Percentiles rank a stretch among this genome's conserved stretches.
Evolutionary conservation across 2,329 filamentous ascomycete genomes (phyloP).

Genomic region (Colletotrichum tropicale): DNA sequence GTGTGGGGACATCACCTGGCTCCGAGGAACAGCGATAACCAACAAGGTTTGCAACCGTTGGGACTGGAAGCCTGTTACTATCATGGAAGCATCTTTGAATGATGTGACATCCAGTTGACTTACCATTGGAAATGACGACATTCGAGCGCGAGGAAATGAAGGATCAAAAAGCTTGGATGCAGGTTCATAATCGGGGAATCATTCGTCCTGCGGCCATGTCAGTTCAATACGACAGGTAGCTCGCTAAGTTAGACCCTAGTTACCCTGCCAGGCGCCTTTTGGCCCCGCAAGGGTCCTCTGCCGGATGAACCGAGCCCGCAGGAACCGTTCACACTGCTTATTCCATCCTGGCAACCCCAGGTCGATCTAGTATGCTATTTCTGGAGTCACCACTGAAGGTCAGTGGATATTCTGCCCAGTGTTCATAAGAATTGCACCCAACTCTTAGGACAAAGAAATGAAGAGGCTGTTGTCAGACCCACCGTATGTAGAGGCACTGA

Average conservation of each 20-base stretch:
- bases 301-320: not conserved
- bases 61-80: too few species aligned
- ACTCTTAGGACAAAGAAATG: rapidly evolving
- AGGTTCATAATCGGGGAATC: not conserved
- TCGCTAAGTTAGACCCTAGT: not conserved
- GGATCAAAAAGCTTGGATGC: not conserved
- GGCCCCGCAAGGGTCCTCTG: not conserved
- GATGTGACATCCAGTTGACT: too few species aligned
- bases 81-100: too few species aligned
- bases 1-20: too few species aligned
- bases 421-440: not conserved
- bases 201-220: not conserved
- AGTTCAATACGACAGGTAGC: not conserved
- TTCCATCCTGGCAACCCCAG: not conserved
- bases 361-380: not conserved
- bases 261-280: not conserved
- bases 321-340: not conserved
- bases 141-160: rapidly evolving
- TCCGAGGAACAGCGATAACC: too few species aligned
- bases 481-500: not conserved
- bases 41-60: too few species aligned
- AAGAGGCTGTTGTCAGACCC: not conserved
- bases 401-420: not conserved
- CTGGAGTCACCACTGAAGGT: not conserved
- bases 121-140: not conserved